Evolutionary conservation across 108 stramenopile genomes (phyloP).

Genomic region (Nitzschia sp.): DNA sequence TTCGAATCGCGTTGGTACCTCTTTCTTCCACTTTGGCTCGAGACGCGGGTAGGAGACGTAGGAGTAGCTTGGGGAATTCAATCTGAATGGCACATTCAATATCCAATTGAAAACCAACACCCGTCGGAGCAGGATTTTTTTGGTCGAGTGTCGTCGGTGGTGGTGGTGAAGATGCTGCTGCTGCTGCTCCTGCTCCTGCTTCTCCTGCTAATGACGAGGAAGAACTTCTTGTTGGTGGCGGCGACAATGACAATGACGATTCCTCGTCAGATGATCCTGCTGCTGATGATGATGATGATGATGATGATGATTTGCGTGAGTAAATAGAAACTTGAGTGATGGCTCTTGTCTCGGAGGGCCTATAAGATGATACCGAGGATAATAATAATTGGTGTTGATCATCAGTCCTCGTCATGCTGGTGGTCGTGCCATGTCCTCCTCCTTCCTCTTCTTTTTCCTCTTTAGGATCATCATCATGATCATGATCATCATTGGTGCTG

Average conservation of each 20-base stretch:
- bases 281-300: neutral
- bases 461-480: neutral
- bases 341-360: neutral
- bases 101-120: slow-evolving; percentile 1
- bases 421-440: too few species aligned
- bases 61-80: neutral
- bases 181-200: neutral
- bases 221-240: too few species aligned
- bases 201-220: neutral
- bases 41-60: neutral
- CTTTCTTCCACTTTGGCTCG: slow-evolving; percentile 3
- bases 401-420: too few species aligned
- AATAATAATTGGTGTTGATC: neutral
- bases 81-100: neutral
- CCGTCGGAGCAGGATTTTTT: neutral
- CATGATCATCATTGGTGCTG: neutral
- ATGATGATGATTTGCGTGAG: neutral
- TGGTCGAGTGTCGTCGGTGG: neutral
- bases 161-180: too few species aligned
- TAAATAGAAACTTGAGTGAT: slow-evolving; percentile 2
- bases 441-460: neutral
- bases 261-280: too few species aligned
- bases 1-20: neutral
- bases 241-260: too few species aligned
- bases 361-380: neutral